Base-by-base conservation (phyloP, 2,329 filamentous ascomycete genomes). In the Fusarium tjaetaba region DNA sequence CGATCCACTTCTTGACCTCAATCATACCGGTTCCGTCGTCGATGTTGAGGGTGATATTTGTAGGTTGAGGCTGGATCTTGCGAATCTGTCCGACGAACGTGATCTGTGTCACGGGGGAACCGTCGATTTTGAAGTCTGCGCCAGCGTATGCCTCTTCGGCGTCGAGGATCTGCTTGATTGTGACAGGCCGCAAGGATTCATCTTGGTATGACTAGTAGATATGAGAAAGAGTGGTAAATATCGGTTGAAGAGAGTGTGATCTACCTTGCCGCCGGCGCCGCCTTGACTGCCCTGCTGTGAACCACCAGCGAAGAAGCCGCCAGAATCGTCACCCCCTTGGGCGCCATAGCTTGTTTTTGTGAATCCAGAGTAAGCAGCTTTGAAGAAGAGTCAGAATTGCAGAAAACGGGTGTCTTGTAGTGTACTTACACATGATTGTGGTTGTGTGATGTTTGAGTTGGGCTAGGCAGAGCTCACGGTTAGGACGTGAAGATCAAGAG, bases 21-120 rank as follows among this genome's bases (percentile, higher is more conserved):
- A 98, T 92, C 70, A 91, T 88, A 68, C 94, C 95, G 2, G 97
- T 99, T 81, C 96, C 96, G 83, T 99, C 96, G 84, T 99, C 96
- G 78, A 99, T 86, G 79, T 92, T 93, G 88, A 97, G 97, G 51
- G 94, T 97, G 76, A 95, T 91, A 85, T 97, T 97, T 75, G 96
- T 98, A 45, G 92, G 89, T 85, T 97, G 94, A n/a, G 89, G 88
- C 80, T 90, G 93, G 83, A 98, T 91, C 83, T 91, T 91, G 81
- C 95, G 94, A 77, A 99, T 92, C 86, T 98, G 96, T 59, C 94
- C 96, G 69, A 99, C 90, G 76, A 98, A 92, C 36, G 93, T 96
- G 77, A 85, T 81, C 85, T 96, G 88, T 46, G 91, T 92, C 70
- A 95, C 86, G 73, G 92, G 89, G 52, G 87, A 84, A 73, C 91